Conservation (phyloP, 805 yeast genomes). For the Blastobotrys americana region DNA sequence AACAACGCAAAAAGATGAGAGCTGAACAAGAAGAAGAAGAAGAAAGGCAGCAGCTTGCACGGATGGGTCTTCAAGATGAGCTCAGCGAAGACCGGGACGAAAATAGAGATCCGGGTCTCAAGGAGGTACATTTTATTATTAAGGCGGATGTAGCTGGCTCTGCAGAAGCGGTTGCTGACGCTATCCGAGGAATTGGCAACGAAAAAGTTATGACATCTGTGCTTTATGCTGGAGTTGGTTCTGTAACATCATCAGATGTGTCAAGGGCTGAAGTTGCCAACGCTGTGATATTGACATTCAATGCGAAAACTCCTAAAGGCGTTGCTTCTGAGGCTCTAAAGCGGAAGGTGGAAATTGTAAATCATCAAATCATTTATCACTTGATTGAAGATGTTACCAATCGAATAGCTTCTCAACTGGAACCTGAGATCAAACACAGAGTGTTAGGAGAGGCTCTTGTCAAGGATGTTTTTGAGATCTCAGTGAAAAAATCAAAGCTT, state of each 20-base stretch:
- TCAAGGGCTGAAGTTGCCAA: slow-evolving; percentile 61
- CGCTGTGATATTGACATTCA: slow-evolving; percentile 74
- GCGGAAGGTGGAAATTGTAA: slow-evolving; percentile 49
- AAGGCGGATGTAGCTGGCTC: slow-evolving; percentile 95
- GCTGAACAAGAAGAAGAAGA: slow-evolving; percentile 47
- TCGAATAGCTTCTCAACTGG: slow-evolving; percentile 50
- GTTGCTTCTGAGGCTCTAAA: slow-evolving; percentile 51
- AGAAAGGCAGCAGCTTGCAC: slow-evolving; percentile 48
- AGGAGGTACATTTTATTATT: slow-evolving; percentile 46
- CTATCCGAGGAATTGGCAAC: slow-evolving; percentile 77
- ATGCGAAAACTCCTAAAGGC: slow-evolving; percentile 60
- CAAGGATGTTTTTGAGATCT: slow-evolving; percentile 64
- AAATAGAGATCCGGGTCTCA: slow-evolving; percentile 22
- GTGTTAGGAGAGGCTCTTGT: slow-evolving; percentile 60
- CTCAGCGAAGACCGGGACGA: slow-evolving; percentile 29
- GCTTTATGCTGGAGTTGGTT: slow-evolving; percentile 69
- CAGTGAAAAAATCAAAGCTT: slow-evolving; percentile 43
- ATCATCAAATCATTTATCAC: slow-evolving; percentile 78
- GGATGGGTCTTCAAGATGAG: slow-evolving; percentile 50
- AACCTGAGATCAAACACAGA: slow-evolving; percentile 61
- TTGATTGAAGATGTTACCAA: slow-evolving; percentile 77
- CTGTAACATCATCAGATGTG: slow-evolving; percentile 59
- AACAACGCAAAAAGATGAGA: slow-evolving; percentile 45
- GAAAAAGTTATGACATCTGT: slow-evolving; percentile 71
- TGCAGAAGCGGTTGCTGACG: slow-evolving; percentile 83